Evolutionary conservation across 176 grass and related monocot species (phyloP), one percentile per base, ranked within the genome.

Genomic region (Aegilops sharonensis): DNA sequence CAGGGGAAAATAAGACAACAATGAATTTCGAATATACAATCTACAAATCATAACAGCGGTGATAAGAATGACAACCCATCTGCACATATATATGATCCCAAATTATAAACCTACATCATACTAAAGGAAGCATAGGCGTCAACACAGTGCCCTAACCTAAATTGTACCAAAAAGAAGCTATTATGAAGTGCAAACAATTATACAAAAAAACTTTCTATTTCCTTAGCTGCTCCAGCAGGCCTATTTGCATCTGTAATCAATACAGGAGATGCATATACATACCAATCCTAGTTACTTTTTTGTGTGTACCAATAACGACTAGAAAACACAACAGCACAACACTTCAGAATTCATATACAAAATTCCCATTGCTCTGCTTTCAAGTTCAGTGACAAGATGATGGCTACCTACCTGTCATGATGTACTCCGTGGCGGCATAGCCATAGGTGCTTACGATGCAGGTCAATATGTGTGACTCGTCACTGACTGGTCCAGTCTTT

Each of bases 361-460:
- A 10, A n/a, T 20, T 21, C 31, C 4, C 14, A 69, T 86, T 78
- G 11, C 29, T 69, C 61, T 36, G 11, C 37, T 25, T 25, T 63
- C 8, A 78, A 82, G 36, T 79, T 48, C 1, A 3, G n/a, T 35
- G 17, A 23, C 1, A 40, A n/a, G 11, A 25, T 64, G 42, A 77
- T 24, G 39, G 17, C 3, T 30, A n/a, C n/a, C 79, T 84, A 66
- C 84, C 80, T 87, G 95, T 98, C 93, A 95, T 87, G 74, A 98
- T 98, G 72, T 98, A 98, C 39, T 9, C 39, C 39, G 8, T 8
- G 24, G 93, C 89, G 48, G 95, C 91, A 36, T 98, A 98, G 34
- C 91, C 95, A 3, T 93, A 85, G 1, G 93, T 95, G 42, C 91
- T 93, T 91, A 95, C 95, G 23, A 98, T 87, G 35, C 89, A 89